These are phyloP conservation scores for Tuber aestivum DNA, from an alignment of 495 filamentous ascomycete genomes.

Conservation along the genomic window DNA sequence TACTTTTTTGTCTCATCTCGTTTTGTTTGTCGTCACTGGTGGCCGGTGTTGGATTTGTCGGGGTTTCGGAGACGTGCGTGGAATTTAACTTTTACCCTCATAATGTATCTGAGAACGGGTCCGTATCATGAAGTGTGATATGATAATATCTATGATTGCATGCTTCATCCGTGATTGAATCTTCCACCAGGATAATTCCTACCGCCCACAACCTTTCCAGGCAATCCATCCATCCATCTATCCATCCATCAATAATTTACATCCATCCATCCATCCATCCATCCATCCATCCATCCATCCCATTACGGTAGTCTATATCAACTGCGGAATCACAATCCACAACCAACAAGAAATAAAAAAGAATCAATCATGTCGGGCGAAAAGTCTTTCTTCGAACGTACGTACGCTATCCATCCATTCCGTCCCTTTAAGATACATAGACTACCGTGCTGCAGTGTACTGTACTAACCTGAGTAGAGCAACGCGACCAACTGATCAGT, in stretches of 20 bases:
- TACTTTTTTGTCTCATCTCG: no score
- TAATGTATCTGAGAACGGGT: background rate
- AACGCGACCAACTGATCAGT: constrained; percentile 37
- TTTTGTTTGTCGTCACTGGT: background rate
- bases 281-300: no score
- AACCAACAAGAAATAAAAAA: background rate
- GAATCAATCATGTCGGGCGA: constrained; percentile 8
- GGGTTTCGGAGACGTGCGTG: background rate
- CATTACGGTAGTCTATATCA: no score
- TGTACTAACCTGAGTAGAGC: constrained; percentile 16
- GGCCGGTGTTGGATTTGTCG: background rate
- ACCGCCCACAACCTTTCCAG: background rate
- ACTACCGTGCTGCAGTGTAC: no score
- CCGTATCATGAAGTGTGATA: no score
- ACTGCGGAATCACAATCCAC: background rate
- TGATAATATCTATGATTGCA: no score
- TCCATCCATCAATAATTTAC: no score
- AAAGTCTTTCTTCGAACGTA: constrained; percentile 39
- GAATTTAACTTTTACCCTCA: background rate
- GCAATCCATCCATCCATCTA: background rate
- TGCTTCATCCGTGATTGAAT: background rate
- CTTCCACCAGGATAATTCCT: background rate
- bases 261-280: no score
- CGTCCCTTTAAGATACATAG: no score
- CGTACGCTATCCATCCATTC: no score